Base-by-base conservation (phyloP, 495 filamentous ascomycete genomes). In the Annulohypoxylon maeteangense region DNA sequence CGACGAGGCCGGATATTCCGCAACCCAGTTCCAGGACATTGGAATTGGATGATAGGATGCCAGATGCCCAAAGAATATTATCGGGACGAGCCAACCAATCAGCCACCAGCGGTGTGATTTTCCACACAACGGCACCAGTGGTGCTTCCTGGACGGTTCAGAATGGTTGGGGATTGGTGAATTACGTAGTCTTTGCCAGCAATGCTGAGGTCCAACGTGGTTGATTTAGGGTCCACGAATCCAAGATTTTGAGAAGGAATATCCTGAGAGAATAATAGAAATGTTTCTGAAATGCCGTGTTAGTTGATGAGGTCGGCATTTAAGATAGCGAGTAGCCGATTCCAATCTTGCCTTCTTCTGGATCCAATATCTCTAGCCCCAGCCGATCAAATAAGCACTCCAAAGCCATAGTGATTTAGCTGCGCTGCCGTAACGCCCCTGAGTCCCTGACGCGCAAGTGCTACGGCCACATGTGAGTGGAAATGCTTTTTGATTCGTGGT, bases 41-140 rank as follows among this genome's bases (percentile, higher is more conserved):
- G 14, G 91, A 90, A 6, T 81, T 72, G 0, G 81, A 50, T 36
- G 81, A 77, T 16, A 95, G 82, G 44, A 90, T 59, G n/a, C 78
- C 78, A 60, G 83, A 70, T 2, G 78, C 74, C 81, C 90, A 91
- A 44, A 98, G 86, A 0, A 88, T 76, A 76, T 93, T 94, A 27
- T 76, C 74, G n/a, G 82, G 72, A 10, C 84, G 82, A 25, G 87
- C 82, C 36, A 98, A 81, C 93, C 94, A 99, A 75, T 89, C 84
- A 11, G 95, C 92, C 76, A 98, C 89, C 57, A 87, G 81, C 20
- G 95, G 93, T 3, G 94, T 97, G 74, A 97, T 91, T 82, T 92
- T 95, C 95, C 95, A 99, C 16, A 78, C 62, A 38, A 76, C 92
- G 76, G 94, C 94, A 62, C 95, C 95, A 3, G 95, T 99, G 1